Evolutionary conservation across 495 filamentous ascomycete genomes (phyloP), one percentile per base, ranked within the genome.

Genomic region (Annulohypoxylon maeteangense): DNA sequence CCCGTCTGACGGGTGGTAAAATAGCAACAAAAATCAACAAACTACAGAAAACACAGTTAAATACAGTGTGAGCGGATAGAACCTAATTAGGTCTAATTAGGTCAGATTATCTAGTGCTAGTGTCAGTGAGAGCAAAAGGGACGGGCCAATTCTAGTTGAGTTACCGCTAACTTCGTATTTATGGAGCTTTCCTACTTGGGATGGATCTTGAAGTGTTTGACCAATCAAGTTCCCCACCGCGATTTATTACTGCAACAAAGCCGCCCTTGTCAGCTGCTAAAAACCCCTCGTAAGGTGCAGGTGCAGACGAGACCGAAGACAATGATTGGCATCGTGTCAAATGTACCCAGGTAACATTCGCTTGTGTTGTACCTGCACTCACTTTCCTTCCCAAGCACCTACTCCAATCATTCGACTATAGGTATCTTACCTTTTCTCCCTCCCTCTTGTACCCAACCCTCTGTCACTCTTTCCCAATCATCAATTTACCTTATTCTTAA

Each of bases 281-380:
- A 62, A 71, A 66, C 31, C 67, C 61, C 61, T 60, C 58, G 53
- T 36, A 69, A 54, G 55, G 31, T 63, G 45, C 18, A 51, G 47
- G 47, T 51, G 47, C 47, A 29, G 47, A 51, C 34, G 25, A 51
- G 42, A 42, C 31, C 23, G 32, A 34, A 22, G 51, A 29, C 59
- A 48, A 27, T 69, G 67, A 69, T 69, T 69, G 67, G 67, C 44
- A 69, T 69, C 60, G 67, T 69, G 67, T 56, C 29, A 40, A 65
- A 32, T 58, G 63, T 66, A 66, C 57, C 42, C 22, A 61, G 34
- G 60, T 57, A 65, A 70, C 67, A 47, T 53, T 53, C 57, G 11
- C 54, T 57, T 40, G 34, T 40, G 31, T 57, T 25, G 54, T 57
- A 57, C 54, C 51, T 65, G 64, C 57, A 36, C 48, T 53, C 62